Base-by-base conservation (phyloP, 441 rosid genomes). In the Erodium moschatum region DNA sequence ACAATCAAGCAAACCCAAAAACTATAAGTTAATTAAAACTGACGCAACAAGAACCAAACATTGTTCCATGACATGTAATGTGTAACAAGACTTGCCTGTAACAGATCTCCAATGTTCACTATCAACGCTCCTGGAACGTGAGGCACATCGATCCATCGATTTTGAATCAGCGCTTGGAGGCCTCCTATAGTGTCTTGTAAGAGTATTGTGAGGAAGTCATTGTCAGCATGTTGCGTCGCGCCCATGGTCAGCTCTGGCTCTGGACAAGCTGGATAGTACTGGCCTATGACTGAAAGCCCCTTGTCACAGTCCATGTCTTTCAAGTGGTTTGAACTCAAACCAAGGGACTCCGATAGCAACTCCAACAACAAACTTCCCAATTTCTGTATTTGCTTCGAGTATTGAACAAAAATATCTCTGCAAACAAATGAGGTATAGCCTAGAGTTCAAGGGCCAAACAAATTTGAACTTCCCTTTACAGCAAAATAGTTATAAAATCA, bases 151-250 rank as follows among this genome's bases (percentile, higher is more conserved):
- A 79, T 62, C 88, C 90, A 84, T 12, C 75, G 81, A 67, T 78
- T 67, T 11, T 72, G 83, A 38, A 80, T 67, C 33, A 79, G 79
- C 29, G 84, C 78, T 70, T 84, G 88, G 67, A 84, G 85, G 20
- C 88, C 90, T 54, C 85, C 80, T 1, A 67, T 67, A 20, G 35
- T 40, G 72, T 87, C 87, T 72, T 87, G 91, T 29, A 85, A 76
- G 33, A 87, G 78, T 16, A 83, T 64, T 0, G 87, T 85, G 6
- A 85, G 60, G 27, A 85, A 83, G 20, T 82, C 80, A 16, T 83
- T 83, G 72, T 87, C 87, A 0, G 80, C 70, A 44, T 87, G 91
- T 13, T 67, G 68, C 18, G 81, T 78, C n/a, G 87, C 64, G 7
- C 87, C 89, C 64, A 78, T 3, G 4, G 85, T 77, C 10, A 76